These are phyloP conservation scores for Gossypium aridum DNA, from an alignment of 441 rosid species.

Conservation along the genomic window DNA sequence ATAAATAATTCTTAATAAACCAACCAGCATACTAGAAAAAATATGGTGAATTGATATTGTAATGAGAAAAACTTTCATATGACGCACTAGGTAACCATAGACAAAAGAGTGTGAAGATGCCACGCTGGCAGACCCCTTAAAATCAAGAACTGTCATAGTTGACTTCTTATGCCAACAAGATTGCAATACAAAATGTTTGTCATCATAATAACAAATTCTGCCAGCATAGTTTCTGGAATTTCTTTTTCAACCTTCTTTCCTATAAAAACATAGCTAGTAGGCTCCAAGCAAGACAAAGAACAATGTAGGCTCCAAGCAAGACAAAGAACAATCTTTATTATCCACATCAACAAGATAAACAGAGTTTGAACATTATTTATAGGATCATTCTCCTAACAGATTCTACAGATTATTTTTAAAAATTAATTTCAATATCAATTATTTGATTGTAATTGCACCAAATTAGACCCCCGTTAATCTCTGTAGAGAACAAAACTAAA, in stretches of 20 bases:
- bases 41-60: not conserved
- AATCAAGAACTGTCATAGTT: not conserved
- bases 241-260: not conserved
- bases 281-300: not conserved
- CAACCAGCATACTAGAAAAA: not conserved
- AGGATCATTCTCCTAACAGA: not conserved
- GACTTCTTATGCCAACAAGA: not conserved
- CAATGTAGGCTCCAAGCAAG: no score
- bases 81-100: not conserved
- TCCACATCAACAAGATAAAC: not conserved
- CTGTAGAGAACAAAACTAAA: not conserved
- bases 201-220: not conserved
- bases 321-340: not conserved
- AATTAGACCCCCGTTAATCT: not conserved
- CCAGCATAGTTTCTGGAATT: not conserved
- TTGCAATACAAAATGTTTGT: not conserved
- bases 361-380: not conserved
- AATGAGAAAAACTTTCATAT: not conserved
- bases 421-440: not conserved
- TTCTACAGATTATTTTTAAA: not conserved
- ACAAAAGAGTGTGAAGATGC: not conserved
- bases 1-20: not conserved
- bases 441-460: not conserved
- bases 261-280: not conserved
- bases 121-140: not conserved